Conservation (phyloP, 2,329 filamentous ascomycete species). For the Beauveria sp. region DNA sequence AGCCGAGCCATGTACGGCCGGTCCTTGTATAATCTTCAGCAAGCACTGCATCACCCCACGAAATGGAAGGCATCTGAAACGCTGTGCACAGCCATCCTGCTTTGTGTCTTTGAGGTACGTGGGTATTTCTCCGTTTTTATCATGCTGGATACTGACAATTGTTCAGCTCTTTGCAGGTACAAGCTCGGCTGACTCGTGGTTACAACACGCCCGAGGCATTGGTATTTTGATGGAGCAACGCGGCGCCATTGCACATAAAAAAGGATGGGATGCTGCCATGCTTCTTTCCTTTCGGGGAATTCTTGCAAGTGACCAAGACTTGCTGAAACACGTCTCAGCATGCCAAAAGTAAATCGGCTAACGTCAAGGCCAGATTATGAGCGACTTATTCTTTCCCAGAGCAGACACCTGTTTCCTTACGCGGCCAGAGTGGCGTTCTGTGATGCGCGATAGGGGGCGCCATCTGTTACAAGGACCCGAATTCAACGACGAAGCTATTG, state of each 20-base stretch:
- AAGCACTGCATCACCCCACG: slow-evolving; percentile 26
- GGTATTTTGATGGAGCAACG: slow-evolving; percentile 31
- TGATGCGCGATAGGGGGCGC: slow-evolving; percentile 21
- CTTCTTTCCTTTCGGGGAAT: slow-evolving; percentile 30
- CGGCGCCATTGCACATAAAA: slow-evolving; percentile 26
- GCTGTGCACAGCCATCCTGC: slow-evolving; percentile 32
- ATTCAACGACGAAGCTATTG: slow-evolving; percentile 17
- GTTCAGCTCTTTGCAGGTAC: slow-evolving; percentile 35
- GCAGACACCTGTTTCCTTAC: slow-evolving; percentile 29
- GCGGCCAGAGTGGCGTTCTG: slow-evolving; percentile 27
- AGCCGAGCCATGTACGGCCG: slow-evolving; percentile 31
- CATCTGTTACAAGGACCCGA: slow-evolving; percentile 20
- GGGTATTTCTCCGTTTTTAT: slow-evolving; percentile 8
- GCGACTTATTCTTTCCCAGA: slow-evolving; percentile 28
- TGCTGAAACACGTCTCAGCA: too few species aligned
- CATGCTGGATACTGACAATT: neutral
- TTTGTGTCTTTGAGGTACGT: slow-evolving; percentile 32
- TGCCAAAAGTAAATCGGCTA: neutral
- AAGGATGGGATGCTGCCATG: slow-evolving; percentile 29
- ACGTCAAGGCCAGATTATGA: slow-evolving; percentile 25
- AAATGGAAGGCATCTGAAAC: slow-evolving; percentile 34
- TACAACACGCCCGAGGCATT: slow-evolving; percentile 31
- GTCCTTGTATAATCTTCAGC: slow-evolving; percentile 28
- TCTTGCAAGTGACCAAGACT: slow-evolving; percentile 21
- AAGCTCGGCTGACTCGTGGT: slow-evolving; percentile 26